A percentile compares a stretch with the other conserved stretches of the same genome.
Conservation (phyloP, 768 basidiomycete genomes). For the Neoboletus magnificus region DNA sequence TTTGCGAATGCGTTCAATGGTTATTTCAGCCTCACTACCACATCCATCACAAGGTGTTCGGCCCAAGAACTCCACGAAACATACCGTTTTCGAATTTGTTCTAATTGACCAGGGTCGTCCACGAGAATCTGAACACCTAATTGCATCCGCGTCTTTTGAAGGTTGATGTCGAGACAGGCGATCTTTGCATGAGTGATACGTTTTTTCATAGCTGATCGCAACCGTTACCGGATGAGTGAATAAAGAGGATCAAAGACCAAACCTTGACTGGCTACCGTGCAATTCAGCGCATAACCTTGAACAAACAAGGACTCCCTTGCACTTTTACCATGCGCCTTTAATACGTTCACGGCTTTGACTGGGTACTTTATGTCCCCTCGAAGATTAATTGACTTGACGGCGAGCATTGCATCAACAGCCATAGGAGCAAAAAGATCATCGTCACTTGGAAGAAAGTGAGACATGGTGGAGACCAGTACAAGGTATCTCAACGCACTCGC, state of each 20-base stretch:
- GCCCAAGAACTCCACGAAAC: slow-evolving; percentile 16
- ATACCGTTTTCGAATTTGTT: slow-evolving; percentile 91
- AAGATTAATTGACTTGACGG: slow-evolving; percentile 90
- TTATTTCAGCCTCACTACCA: slow-evolving; percentile 89
- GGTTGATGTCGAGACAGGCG: slow-evolving; percentile 96
- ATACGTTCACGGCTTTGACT: slow-evolving; percentile 96
- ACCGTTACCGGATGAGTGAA: slow-evolving; percentile 1
- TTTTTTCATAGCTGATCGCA: slow-evolving; percentile 87
- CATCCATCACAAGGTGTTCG: slow-evolving; percentile 10
- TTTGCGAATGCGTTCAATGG: slow-evolving; percentile 91
- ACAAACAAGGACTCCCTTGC: slow-evolving; percentile 94
- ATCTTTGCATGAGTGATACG: slow-evolving; percentile 92
- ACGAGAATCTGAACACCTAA: slow-evolving; percentile 96
- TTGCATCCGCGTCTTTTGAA: slow-evolving; percentile 96
- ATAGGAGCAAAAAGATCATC: slow-evolving; percentile 98
- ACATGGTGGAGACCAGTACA: neutral
- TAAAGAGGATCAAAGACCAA: slow-evolving; percentile 17
- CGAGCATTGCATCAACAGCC: slow-evolving; percentile 98
- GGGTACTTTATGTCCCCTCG: slow-evolving; percentile 98
- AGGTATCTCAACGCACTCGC: slow-evolving; percentile 63
- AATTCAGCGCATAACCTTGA: slow-evolving; percentile 96
- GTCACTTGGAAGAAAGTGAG: slow-evolving; percentile 54
- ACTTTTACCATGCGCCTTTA: slow-evolving; percentile 96
- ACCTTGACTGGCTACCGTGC: slow-evolving; percentile 99
- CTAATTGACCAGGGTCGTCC: slow-evolving; percentile 93